Conservation (phyloP, 2,329 filamentous ascomycete species). For the Ophiostoma sp. region DNA sequence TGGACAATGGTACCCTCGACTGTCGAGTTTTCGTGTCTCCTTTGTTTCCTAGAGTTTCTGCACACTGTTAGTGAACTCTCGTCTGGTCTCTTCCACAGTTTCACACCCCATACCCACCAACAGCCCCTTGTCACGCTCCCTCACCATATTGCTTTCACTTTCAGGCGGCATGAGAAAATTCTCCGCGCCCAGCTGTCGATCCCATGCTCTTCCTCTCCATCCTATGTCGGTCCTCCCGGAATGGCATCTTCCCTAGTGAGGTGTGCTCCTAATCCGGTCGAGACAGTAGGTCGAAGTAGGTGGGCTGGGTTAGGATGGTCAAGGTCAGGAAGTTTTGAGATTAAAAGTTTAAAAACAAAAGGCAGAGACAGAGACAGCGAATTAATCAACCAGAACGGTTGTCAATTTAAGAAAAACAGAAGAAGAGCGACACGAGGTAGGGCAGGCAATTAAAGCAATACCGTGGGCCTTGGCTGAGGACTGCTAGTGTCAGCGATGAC, state of each 20-base stretch:
- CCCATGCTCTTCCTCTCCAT: background rate
- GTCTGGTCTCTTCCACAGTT: background rate
- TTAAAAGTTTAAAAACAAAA: background rate
- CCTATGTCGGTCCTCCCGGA: background rate
- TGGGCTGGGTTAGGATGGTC: background rate
- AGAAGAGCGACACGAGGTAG: background rate
- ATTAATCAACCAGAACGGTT: background rate
- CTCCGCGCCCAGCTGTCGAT: constrained; percentile 9
- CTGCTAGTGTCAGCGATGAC: constrained; percentile 12
- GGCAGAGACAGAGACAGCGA: background rate
- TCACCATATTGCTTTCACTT: background rate
- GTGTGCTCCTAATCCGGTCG: background rate
- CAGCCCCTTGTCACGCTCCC: background rate
- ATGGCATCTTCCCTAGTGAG: background rate
- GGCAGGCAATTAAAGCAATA: constrained; percentile 8
- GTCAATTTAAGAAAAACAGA: background rate
- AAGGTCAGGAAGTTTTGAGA: background rate
- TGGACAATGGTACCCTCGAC: background rate
- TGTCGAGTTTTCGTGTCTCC: no score
- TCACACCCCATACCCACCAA: background rate
- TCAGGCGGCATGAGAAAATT: constrained; percentile 14
- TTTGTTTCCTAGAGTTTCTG: background rate
- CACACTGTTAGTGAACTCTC: background rate
- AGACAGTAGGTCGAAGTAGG: background rate
- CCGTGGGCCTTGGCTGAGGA: constrained; percentile 1